Conservation (phyloP, 345 rosid species). For the sweet orange (Citrus sinensis) region DVS_A1.0 CM039167.1:7591001-7591500, state of each 20-base stretch:
- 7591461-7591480: constrained; percentile 62
- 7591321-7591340: constrained; percentile 97
- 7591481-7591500: constrained; percentile 59
- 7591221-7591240: constrained; percentile 70
- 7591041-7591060: constrained; percentile 73
- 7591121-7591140: constrained; percentile 76
- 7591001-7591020: constrained; percentile 66
- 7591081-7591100: constrained; percentile 93
- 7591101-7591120: constrained; percentile 63
- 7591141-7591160: constrained; percentile 85
- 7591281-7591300: constrained; percentile 65
- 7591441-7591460: constrained; percentile 74
- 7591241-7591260: constrained; percentile 71
- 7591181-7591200: constrained; percentile 67
- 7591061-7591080: constrained; percentile 85
- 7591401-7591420: constrained; percentile 77
- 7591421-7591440: constrained; percentile 85
- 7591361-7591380: constrained; percentile 74
- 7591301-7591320: constrained; percentile 88
- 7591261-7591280: constrained; percentile 76
- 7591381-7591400: constrained; percentile 82
- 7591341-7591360: constrained; percentile 90
- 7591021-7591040: constrained; percentile 92
- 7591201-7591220: constrained; percentile 69
- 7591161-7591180: constrained; percentile 88